Evolutionary conservation across 345 rosid genomes (phyloP).

Genomic region (Melastoma malabathricum): DNA sequence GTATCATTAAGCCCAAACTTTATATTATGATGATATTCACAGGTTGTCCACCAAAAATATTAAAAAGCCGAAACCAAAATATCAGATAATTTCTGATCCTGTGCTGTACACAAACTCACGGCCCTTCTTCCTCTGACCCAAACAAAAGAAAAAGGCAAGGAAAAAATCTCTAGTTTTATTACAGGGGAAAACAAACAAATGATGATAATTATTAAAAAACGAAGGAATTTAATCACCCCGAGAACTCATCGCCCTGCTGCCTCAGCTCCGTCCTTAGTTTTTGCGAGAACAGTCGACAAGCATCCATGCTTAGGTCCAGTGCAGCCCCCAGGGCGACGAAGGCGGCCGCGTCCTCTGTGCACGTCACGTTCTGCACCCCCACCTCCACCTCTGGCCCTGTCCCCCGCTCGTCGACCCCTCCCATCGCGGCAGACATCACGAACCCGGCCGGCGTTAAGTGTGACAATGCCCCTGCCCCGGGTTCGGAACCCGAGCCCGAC

Average conservation of each 20-base stretch:
- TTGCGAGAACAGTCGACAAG: constrained; percentile 65
- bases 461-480: constrained; percentile 19
- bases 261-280: constrained; percentile 81
- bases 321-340: constrained; percentile 92
- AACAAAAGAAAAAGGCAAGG: not conserved
- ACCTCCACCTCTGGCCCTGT: constrained; percentile 71
- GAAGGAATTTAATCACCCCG: too few species aligned
- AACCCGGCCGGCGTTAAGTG: constrained; percentile 38
- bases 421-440: constrained; percentile 79
- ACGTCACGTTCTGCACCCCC: constrained; percentile 83
- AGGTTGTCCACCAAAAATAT: too few species aligned
- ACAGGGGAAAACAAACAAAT: too few species aligned
- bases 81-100: too few species aligned
- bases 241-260: constrained; percentile 34
- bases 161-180: too few species aligned
- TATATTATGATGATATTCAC: too few species aligned
- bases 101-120: too few species aligned
- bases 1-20: too few species aligned
- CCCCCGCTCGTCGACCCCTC: constrained; percentile 28
- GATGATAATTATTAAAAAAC: too few species aligned
- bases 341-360: constrained; percentile 95
- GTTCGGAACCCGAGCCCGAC: constrained; percentile 61
- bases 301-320: constrained; percentile 90
- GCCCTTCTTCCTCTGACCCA: too few species aligned
- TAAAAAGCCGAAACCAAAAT: too few species aligned